These are phyloP conservation scores for Russula compacta DNA, from an alignment of 768 basidiomycete species.

Conservation along the genomic window DNA sequence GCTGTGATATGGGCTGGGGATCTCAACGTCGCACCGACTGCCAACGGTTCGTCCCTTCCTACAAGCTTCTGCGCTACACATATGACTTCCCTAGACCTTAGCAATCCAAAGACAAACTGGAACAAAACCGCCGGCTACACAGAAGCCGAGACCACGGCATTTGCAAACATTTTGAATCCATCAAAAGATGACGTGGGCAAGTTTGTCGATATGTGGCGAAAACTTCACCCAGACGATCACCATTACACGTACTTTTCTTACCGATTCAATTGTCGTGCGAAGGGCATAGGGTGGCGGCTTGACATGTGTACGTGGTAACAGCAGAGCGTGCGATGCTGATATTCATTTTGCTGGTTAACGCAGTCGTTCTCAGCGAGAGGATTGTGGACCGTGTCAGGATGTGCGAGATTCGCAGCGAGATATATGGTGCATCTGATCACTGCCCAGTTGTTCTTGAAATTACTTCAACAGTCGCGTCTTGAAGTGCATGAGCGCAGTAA, in stretches of 20 bases:
- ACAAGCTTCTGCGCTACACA: neutral
- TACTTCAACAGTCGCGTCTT: slow-evolving; percentile 14
- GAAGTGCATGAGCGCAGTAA: neutral
- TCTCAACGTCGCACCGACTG: slow-evolving; percentile 78
- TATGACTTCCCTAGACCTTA: slow-evolving; percentile 40
- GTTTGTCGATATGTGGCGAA: slow-evolving; percentile 78
- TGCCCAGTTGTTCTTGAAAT: slow-evolving; percentile 76
- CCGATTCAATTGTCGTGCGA: slow-evolving; percentile 67
- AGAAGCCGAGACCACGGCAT: slow-evolving; percentile 69
- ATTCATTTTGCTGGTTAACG: neutral
- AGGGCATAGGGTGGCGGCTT: slow-evolving; percentile 81
- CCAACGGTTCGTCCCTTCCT: slow-evolving; percentile 36
- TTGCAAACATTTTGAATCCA: slow-evolving; percentile 55
- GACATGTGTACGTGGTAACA: slow-evolving; percentile 57
- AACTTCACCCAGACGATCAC: slow-evolving; percentile 52
- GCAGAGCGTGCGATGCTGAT: slow-evolving; percentile 1
- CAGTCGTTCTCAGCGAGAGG: slow-evolving; percentile 71
- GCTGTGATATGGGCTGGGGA: slow-evolving; percentile 87
- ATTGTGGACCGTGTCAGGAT: slow-evolving; percentile 54
- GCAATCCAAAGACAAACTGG: slow-evolving; percentile 68
- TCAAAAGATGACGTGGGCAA: slow-evolving; percentile 29
- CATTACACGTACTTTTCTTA: slow-evolving; percentile 84
- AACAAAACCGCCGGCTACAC: slow-evolving; percentile 86
- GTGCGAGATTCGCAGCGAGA: slow-evolving; percentile 81
- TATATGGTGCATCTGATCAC: slow-evolving; percentile 85